phyloP scores from a whole-genome alignment of 2,329 filamentous ascomycete genomes.

The Thelonectria olida region DNA sequence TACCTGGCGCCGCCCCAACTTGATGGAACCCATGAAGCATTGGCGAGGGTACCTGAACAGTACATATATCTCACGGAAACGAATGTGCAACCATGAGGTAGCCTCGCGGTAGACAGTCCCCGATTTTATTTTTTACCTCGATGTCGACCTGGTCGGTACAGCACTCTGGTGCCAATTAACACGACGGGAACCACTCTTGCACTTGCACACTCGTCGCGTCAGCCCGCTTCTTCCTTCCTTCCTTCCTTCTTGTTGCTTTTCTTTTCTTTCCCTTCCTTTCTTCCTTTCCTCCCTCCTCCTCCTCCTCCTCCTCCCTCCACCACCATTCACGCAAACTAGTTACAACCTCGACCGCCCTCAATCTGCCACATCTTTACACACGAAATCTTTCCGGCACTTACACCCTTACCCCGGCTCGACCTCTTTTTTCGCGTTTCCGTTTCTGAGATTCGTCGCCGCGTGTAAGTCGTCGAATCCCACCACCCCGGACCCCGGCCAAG shows the following conservation, averaged over 20 bases:
- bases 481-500: constrained; percentile 24
- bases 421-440: constrained; percentile 25
- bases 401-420: constrained; percentile 3
- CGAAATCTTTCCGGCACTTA: constrained; percentile 2
- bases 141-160: constrained; percentile 1
- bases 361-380: constrained; percentile 13
- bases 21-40: constrained; percentile 1
- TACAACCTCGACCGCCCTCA: neutral
- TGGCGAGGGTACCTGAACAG: neutral
- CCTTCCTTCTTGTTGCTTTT: constrained; percentile 21
- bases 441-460: constrained; percentile 32
- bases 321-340: neutral
- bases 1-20: constrained; percentile 14
- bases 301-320: constrained; percentile 10
- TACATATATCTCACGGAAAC: neutral
- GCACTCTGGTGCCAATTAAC: constrained; percentile 14
- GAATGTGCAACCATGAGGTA: neutral
- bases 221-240: constrained; percentile 37
- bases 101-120: neutral
- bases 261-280: constrained; percentile 27
- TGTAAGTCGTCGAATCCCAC: constrained; percentile 44
- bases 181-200: constrained; percentile 11
- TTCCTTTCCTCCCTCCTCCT: constrained; percentile 19
- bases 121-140: constrained; percentile 13
- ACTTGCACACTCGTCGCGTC: constrained; percentile 38